Evolutionary conservation across 306 rosid species (phyloP), one percentile per base, ranked within the genome.

Genomic region (Cajanus cajan): DNA sequence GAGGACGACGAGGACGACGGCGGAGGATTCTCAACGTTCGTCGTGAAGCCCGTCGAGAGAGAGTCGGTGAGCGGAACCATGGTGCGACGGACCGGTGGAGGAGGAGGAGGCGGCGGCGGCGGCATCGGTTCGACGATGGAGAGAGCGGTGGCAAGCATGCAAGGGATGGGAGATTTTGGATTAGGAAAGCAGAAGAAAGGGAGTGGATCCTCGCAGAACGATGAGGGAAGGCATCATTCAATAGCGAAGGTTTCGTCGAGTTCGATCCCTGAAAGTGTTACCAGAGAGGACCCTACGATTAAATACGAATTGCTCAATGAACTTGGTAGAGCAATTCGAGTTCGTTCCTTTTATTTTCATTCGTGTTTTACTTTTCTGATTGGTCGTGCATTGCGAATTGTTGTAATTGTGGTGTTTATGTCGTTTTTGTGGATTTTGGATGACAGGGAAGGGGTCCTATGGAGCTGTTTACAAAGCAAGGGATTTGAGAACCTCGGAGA

Each of bases 401-500:
- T 48, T 24, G 39, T 45, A 5, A 28, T 7, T 13, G 22, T 73
- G 68, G 31, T 22, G 55, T 52, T 54, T 28, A n/a, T 15, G 61
- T 1, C 11, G 8, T 43, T 39, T 10, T 7, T 16, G 4, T 9
- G 59, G 51, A 55, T 79, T 37, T 16, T 80, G 47, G n/a, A 63
- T 52, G 41, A 65, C 90, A 95, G 99, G 99, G 74, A 95, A 95
- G 87, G 99, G 99, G 24, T 93, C 99, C 6, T 95, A 95, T 78
- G 99, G 99, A 70, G 89, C 96, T 70, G 99, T 95, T 43, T 95
- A 95, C 83, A 95, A 95, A 87, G 99, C 99, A 11, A 91, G 98
- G 85, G 99, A 93, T 84, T 78, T 87, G 21, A 90, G 79, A 78
- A 95, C 99, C 64, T 93, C 98, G 7, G 99, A 95, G 79, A 84